These are phyloP conservation scores for Lagenidium sp. DNA, from an alignment of 352 stramenopile species.

Conservation along the genomic window DNA sequence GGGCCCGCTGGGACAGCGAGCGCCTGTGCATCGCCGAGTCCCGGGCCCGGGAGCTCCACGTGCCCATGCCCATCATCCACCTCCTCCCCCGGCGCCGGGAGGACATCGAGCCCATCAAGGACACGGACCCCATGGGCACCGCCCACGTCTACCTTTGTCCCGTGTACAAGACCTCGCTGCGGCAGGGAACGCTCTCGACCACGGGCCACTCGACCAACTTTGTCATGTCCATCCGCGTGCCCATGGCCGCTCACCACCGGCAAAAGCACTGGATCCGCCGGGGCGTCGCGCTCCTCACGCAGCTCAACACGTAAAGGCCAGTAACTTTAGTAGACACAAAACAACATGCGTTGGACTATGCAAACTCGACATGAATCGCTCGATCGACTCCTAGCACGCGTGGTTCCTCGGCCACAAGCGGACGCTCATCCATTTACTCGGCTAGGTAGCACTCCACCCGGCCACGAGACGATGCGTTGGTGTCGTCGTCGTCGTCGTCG, in stretches of 20 bases:
- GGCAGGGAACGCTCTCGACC: constrained; percentile 87
- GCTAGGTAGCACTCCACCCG: no score
- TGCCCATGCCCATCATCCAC: constrained; percentile 80
- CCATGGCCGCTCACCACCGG: constrained; percentile 76
- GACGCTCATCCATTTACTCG: no score
- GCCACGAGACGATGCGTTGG: no score
- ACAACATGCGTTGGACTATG: no score
- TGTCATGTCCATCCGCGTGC: constrained; percentile 91
- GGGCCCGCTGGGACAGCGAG: constrained; percentile 73
- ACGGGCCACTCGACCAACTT: constrained; percentile 95
- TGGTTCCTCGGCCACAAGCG: no score
- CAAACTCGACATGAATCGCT: no score
- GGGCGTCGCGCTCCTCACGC: constrained; percentile 90
- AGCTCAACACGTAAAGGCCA: constrained; percentile 83
- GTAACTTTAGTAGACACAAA: no score
- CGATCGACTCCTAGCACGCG: no score
- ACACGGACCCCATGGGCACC: constrained; percentile 84
- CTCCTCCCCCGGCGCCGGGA: constrained; percentile 70
- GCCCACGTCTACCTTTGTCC: constrained; percentile 89
- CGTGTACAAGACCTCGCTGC: constrained; percentile 90
- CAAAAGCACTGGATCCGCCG: constrained; percentile 95
- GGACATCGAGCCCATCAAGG: constrained; percentile 84
- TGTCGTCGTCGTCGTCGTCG: no score
- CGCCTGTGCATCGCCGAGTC: constrained; percentile 76
- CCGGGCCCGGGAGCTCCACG: constrained; percentile 77